Percentiles rank a stretch among this genome's conserved stretches.
These are phyloP conservation scores for Acacia acuminata DNA, from an alignment of 306 rosid genomes.

Conservation along the genomic window DNA sequence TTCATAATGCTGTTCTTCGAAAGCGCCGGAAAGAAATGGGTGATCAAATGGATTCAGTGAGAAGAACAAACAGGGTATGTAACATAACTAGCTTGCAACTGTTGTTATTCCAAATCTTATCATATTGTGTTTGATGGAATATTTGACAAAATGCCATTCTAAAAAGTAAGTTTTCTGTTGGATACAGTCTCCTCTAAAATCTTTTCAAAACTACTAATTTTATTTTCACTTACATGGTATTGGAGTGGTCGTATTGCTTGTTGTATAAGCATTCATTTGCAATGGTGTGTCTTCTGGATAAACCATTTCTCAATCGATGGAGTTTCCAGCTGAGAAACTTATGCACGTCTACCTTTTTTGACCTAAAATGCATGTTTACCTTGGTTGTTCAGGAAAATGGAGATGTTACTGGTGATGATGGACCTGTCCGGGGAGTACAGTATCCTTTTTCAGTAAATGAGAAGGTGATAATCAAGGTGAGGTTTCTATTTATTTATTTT, in stretches of 20 bases:
- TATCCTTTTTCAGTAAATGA: slow-evolving; percentile 96
- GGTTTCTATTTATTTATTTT: neutral
- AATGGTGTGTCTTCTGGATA: slow-evolving; percentile 8
- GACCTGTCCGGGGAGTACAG: slow-evolving; percentile 71
- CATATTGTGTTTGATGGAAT: neutral
- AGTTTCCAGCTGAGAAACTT: slow-evolving; percentile 24
- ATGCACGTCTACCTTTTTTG: neutral
- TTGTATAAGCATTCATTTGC: neutral
- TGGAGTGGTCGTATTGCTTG: slow-evolving; percentile 23
- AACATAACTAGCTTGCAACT: slow-evolving; percentile 23
- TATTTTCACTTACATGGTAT: slow-evolving; percentile 1
- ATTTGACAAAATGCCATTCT: neutral
- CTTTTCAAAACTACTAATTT: neutral
- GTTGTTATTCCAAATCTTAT: slow-evolving; percentile 8
- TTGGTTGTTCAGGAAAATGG: slow-evolving; percentile 73
- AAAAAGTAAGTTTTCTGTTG: neutral
- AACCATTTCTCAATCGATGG: slow-evolving; percentile 22
- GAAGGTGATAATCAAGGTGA: slow-evolving; percentile 92
- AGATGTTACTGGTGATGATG: slow-evolving; percentile 63
- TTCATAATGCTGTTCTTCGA: slow-evolving; percentile 86
- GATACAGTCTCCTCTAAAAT: neutral
- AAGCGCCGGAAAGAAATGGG: slow-evolving; percentile 95
- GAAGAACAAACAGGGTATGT: slow-evolving; percentile 82
- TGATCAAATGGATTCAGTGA: slow-evolving; percentile 71
- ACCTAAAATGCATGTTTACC: neutral